Evolutionary conservation across 495 filamentous ascomycete genomes (phyloP).

Genomic region (Neurospora sp.): DNA sequence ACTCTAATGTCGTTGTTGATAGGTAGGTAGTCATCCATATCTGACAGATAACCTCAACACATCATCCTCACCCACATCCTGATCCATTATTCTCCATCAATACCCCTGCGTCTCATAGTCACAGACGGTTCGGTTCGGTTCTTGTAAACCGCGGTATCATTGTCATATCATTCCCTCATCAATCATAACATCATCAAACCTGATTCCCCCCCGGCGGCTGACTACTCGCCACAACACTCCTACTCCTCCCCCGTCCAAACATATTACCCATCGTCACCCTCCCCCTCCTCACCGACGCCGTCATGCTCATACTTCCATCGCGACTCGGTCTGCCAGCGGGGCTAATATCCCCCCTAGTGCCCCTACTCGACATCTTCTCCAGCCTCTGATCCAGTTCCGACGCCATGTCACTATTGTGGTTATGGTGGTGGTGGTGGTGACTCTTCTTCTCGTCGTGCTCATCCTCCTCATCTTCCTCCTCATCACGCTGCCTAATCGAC

Average conservation of each 20-base stretch:
- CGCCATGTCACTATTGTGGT: not conserved
- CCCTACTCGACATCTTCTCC: slow-evolving; percentile 10
- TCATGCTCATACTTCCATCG: not conserved
- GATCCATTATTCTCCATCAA: too few species aligned
- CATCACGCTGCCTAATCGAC: slow-evolving; percentile 17
- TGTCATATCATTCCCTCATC: not conserved
- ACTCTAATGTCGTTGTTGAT: not conserved
- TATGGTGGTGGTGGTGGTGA: not conserved
- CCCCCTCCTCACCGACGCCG: not conserved
- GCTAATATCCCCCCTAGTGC: not conserved
- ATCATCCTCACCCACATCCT: not conserved
- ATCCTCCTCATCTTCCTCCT: slow-evolving; percentile 3
- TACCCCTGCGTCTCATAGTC: not conserved
- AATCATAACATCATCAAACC: not conserved
- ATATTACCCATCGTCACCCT: not conserved
- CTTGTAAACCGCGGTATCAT: not conserved
- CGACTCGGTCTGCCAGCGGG: not conserved
- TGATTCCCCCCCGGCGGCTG: not conserved
- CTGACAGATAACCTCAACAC: not conserved
- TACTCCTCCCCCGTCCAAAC: not conserved
- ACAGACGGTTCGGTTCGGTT: not conserved
- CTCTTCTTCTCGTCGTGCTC: not conserved
- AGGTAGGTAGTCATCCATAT: not conserved
- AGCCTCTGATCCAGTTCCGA: slow-evolving; percentile 4
- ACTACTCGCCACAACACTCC: not conserved